phyloP scores from a whole-genome alignment of 768 basidiomycete genomes.

The Trametes cinnabarina region DNA sequence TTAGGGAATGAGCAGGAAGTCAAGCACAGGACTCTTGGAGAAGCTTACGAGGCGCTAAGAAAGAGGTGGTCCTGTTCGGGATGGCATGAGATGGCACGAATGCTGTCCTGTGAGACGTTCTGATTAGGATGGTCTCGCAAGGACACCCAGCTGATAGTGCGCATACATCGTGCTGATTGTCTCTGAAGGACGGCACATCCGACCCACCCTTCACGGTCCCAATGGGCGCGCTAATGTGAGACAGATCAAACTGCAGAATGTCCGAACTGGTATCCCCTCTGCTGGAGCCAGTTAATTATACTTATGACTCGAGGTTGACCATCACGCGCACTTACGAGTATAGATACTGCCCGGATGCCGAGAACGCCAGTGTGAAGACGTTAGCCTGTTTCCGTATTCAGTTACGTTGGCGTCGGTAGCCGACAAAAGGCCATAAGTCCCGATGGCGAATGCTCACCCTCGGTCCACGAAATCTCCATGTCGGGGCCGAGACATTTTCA shows the following conservation, averaged over 20 bases:
- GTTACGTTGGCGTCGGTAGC: neutral
- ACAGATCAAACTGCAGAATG: constrained; percentile 27
- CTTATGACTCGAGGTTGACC: no score
- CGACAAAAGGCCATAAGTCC: neutral
- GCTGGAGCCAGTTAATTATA: neutral
- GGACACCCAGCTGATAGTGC: neutral
- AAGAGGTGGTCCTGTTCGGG: constrained; percentile 67
- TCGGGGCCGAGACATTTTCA: constrained; percentile 27
- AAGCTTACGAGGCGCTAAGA: constrained; percentile 63
- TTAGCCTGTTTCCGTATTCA: constrained; percentile 47
- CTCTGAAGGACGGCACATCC: neutral
- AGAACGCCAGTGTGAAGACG: constrained; percentile 70
- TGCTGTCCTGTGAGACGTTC: constrained; percentile 47
- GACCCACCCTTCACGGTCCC: neutral
- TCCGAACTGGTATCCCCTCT: constrained; percentile 27
- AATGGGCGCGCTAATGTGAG: neutral
- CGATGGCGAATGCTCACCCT: constrained; percentile 23
- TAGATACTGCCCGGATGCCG: constrained; percentile 59
- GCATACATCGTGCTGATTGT: constrained; percentile 26
- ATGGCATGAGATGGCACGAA: constrained; percentile 65
- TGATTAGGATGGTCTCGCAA: neutral
- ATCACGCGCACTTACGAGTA: constrained; percentile 51
- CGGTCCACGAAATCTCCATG: constrained; percentile 29
- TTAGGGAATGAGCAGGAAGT: neutral
- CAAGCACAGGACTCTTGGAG: no score